These are phyloP conservation scores for Backusella macrospora DNA, from an alignment of 192 early-diverging fungal genomes.

Conservation along the genomic window DNA sequence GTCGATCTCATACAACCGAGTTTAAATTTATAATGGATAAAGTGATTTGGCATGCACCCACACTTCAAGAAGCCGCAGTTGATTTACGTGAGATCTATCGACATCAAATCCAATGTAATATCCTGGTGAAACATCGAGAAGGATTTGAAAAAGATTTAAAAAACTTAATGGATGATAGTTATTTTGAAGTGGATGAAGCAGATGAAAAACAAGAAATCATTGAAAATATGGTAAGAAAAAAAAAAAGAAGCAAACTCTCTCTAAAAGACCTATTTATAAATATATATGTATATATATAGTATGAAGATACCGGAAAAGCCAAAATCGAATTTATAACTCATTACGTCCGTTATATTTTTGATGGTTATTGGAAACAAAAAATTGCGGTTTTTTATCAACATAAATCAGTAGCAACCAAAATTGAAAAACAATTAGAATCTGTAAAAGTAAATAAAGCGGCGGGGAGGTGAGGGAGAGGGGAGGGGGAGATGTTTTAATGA, in stretches of 20 bases:
- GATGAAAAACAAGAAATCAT: neutral
- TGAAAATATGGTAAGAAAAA: neutral
- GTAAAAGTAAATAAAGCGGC: too few relatives aligned
- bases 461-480: too few relatives aligned
- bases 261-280: neutral
- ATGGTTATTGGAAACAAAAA: neutral
- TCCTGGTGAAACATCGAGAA: neutral
- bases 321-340: neutral
- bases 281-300: neutral
- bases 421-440: neutral
- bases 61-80: too few relatives aligned
- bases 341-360: neutral
- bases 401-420: neutral
- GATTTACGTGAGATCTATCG: neutral
- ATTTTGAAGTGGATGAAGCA: neutral
- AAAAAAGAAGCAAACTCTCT: neutral
- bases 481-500: too few relatives aligned
- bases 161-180: neutral
- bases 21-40: neutral
- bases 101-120: neutral
- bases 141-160: neutral
- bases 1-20: neutral
- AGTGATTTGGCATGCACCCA: conserved; percentile 2
- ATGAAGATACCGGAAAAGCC: neutral
- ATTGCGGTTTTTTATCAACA: neutral